phyloP scores from a whole-genome alignment of 306 rosid species.

The Chamaecrista fasciculata region DNA sequence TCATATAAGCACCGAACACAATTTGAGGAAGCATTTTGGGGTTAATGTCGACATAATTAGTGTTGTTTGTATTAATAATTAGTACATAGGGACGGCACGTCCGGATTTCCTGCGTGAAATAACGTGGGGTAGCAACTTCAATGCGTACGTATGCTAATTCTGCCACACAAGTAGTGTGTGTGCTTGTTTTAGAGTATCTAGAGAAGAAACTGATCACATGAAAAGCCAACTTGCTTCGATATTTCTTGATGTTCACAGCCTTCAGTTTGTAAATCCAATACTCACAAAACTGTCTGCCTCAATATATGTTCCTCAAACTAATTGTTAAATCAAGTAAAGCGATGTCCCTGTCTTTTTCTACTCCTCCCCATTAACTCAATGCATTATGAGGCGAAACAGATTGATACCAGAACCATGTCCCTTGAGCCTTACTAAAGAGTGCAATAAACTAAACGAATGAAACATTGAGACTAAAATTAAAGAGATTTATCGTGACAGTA shows the following conservation, averaged over 20 bases:
- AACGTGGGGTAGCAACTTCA: not conserved
- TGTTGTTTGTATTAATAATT: not conserved
- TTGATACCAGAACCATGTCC: not conserved
- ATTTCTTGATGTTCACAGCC: not conserved
- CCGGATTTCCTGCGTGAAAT: not conserved
- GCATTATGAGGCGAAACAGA: not conserved
- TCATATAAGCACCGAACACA: not conserved
- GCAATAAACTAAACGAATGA: not conserved
- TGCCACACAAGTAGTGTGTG: not conserved
- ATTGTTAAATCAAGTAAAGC: not conserved
- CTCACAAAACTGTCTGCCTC: not conserved
- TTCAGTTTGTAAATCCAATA: not conserved
- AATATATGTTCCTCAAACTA: not conserved
- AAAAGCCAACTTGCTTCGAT: not conserved
- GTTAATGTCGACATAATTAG: not conserved
- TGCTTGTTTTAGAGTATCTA: not conserved
- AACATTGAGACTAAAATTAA: constrained; percentile 5
- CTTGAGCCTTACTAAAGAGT: not conserved
- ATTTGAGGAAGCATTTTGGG: not conserved
- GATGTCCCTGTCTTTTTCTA: not conserved
- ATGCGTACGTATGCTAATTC: not conserved
- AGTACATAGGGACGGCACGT: not conserved
- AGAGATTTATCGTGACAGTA: constrained; percentile 5
- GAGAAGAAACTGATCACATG: not conserved
- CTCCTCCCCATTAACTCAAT: not conserved